Percentiles rank a stretch among this genome's conserved stretches.
Conservation (phyloP, 2,329 filamentous ascomycete species). For the Lasiodiplodia hormozganensis region DNA sequence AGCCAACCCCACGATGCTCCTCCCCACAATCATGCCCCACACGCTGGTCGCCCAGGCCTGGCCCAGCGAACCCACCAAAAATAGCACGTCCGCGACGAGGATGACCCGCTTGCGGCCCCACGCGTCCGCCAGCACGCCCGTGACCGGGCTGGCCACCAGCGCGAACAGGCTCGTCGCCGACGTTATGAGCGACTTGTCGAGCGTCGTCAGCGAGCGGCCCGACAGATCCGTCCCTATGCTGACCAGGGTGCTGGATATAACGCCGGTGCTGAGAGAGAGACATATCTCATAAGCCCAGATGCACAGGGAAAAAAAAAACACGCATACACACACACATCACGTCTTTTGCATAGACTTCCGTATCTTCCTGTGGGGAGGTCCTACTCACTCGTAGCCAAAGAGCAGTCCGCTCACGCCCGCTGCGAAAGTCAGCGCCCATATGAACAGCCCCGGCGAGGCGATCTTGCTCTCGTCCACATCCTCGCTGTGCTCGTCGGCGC, state of each 20-base stretch:
- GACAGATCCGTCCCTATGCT: slow-evolving; percentile 62
- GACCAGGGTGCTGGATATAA: slow-evolving; percentile 67
- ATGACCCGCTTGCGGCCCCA: slow-evolving; percentile 86
- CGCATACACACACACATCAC: neutral
- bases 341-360: neutral
- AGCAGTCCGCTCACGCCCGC: slow-evolving; percentile 65
- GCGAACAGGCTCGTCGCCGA: slow-evolving; percentile 65
- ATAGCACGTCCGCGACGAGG: slow-evolving; percentile 65
- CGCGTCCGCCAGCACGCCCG: slow-evolving; percentile 68
- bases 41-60: slow-evolving; percentile 40
- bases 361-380: neutral
- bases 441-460: slow-evolving; percentile 50
- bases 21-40: slow-evolving; percentile 39
- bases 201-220: slow-evolving; percentile 54
- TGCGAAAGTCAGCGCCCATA: slow-evolving; percentile 63
- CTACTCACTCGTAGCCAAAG: slow-evolving; percentile 65
- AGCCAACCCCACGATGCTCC: slow-evolving; percentile 42
- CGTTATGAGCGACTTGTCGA: slow-evolving; percentile 66
- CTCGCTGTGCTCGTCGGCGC: slow-evolving; percentile 32
- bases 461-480: slow-evolving; percentile 41
- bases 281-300: neutral
- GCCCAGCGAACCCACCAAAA: slow-evolving; percentile 40
- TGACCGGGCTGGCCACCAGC: slow-evolving; percentile 62
- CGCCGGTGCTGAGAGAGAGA: slow-evolving; percentile 56
- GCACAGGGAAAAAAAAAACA: neutral